Evolutionary conservation across 1,284 basidiomycete species (phyloP), one percentile per base, ranked within the genome.

Genomic region (Cutaneotrichosporon daszewskae): DNA sequence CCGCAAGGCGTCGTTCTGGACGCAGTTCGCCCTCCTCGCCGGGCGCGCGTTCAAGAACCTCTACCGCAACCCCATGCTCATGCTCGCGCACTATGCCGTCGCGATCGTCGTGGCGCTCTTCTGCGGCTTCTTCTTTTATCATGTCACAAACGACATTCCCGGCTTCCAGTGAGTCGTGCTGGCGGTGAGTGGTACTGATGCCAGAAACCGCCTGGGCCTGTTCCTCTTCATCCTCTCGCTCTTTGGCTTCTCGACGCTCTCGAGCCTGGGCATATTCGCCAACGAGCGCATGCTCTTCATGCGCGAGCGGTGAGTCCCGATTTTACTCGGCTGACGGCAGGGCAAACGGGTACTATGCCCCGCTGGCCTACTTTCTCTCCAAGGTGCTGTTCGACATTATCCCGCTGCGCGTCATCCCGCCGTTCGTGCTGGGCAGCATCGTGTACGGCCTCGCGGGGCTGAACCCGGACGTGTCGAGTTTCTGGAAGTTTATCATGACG

Each of bases 1-100:
- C 62, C 84, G 85, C 69, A 79, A 88, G 47, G 94, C 91, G 3
- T 83, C 78, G 50, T 89, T 84, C 77, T 77, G 77, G 46, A 91
- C 85, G 17, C 94, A 98, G 72, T 95, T 98, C 66, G 79, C 79
- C 62, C 90, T 97, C 49, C 70, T 98, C 57, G 92, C 87, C 59
- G 90, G 91, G 18, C 72, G 94, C 46, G 91, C 92, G n/a, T 98
- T 97, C 77, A 97, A 97, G 79, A 97, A 97, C 64, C 71, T 97
- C 47, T 91, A 92, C 66, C 54, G 94, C 27, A 91, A 98, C 63
- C 92, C 94, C 0, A 84, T 91, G 45, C 72, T 97, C 43, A 79
- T 98, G 76, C 77, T 82, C 10, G 83, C 90, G 4, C 94, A 98
- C 72, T 98, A 97, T 71, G 64, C 82, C 22, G 83, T 88, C 13